Base-by-base conservation (phyloP, 768 basidiomycete genomes). In the Suillus luteus region DNA sequence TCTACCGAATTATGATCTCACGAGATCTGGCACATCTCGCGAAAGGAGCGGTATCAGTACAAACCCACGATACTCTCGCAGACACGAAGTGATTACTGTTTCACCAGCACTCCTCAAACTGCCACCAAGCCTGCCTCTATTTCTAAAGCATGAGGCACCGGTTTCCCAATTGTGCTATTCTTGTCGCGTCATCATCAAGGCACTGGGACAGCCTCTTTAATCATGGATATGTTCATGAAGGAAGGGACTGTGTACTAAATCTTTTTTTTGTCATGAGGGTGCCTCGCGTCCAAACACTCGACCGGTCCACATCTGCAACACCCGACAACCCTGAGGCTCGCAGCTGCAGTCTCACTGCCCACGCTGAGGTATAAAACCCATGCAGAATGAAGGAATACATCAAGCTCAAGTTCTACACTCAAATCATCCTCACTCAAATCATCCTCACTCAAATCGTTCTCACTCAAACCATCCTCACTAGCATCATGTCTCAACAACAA, bases 301-400 rank as follows among this genome's bases (percentile, higher is more conserved):
- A 19, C 17, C 40, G 24, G 17, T 40, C 40, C 27, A 58, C 19
- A 19, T 17, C 24, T 58, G 57, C 24, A 58, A 27, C 40, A 31
- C 11, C 38, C 38, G 38, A 41, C 37, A 41, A 58, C 40, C 17
- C 17, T 58, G 15, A 17, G 38, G 57, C 5, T 41, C 17, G 17
- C 15, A 27, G 57, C 24, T 31, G 57, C 57, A 58, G 11, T 58
- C 38, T 58, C 57, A 58, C 57, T 27, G 40, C 27, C 17, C 38
- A 14, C 38, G 24, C 10, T 41, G 27, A n/a, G 38, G 57, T 58
- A 58, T 58, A 58, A 58, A 58, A 40, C 24, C 57, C 27, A 41
- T 12, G 57, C 27, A 40, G 9, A 58, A 1, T 41, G 6, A 58
- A 58, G 27, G 40, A 58, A 19, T 27, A 41, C 27, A 41, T 19